Evolutionary conservation across 78 protist genomes (phyloP), one percentile per base, ranked within the genome.

Genomic region (Tieghemostelium lacteum): DNA sequence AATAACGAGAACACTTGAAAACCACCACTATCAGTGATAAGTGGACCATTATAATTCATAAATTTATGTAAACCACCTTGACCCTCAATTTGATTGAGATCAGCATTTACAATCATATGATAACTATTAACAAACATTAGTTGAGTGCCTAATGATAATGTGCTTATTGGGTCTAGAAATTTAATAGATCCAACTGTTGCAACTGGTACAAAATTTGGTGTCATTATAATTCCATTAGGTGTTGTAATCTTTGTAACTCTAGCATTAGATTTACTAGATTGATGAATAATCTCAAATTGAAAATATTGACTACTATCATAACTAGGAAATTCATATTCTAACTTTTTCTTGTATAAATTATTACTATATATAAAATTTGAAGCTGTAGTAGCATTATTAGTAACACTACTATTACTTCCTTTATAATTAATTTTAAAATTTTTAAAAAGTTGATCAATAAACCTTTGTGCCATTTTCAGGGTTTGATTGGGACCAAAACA

Each of bases 11-110:
- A 77, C 45, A 95, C 96, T 65, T 95, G 97, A 71, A 95, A 95
- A 14, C 97, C 97, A 49, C 97, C 97, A 39, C 87, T 66, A 69
- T 95, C 97, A 5, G 97, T 95, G 34, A 95, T 95, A 58, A 95
- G 78, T 26, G 97, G 97, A 8, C 75, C 72, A 10, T 75, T 50
- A 50, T 88, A 86, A 37, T 76, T 89, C 19, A 87, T 89, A 69
- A 88, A 95, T n/a, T 77, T 87, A 40, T 95, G 97, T 57, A 95
- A 57, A 28, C 97, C 97, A 34, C 97, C 97, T 24, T 33, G 74
- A 0, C 74, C 36, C 28, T 78, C 89, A 7, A 94, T 85, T 22
- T 40, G 19, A 29, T 92, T 49, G 3, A 57, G 24, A 42, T 88
- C 86, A 61, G 97, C 95, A 80, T 95, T 93, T 17, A 95, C 93